Conservation (phyloP, 257 asterid species). For the Gentiana macrophylla region DNA sequence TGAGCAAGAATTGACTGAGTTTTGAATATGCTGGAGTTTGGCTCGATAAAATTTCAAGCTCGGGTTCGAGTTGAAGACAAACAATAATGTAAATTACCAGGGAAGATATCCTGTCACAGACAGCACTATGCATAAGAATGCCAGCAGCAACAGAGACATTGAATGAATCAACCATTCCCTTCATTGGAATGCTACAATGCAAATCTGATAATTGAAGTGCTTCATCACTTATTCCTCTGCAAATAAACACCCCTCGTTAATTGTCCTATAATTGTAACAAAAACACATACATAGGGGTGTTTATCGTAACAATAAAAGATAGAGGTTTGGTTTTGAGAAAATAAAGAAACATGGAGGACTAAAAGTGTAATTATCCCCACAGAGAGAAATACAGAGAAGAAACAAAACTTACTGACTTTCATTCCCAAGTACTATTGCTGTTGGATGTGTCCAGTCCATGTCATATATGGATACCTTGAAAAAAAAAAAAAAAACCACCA, state of each 20-base stretch:
- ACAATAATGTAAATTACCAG: slow-evolving; percentile 31
- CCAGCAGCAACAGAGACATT: slow-evolving; percentile 98
- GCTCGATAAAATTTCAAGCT: neutral
- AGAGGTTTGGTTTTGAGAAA: too few relatives aligned
- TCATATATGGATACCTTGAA: slow-evolving; percentile 73
- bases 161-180: slow-evolving; percentile 95
- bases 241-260: slow-evolving; percentile 4
- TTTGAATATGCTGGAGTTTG: neutral
- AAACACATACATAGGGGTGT: neutral
- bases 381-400: neutral
- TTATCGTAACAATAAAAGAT: too few relatives aligned
- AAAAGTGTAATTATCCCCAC: neutral
- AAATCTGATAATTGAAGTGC: slow-evolving; percentile 79
- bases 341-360: neutral
- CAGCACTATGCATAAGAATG: slow-evolving; percentile 91
- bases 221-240: slow-evolving; percentile 80
- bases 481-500: slow-evolving; percentile 10
- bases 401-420: slow-evolving; percentile 43
- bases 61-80: too few relatives aligned
- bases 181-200: slow-evolving; percentile 90
- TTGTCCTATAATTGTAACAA: too few relatives aligned
- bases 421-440: slow-evolving; percentile 91
- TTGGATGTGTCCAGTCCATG: slow-evolving; percentile 90
- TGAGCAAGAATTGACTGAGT: too few relatives aligned
- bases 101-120: slow-evolving; percentile 60